Percentiles rank a stretch among this genome's conserved stretches.
Evolutionary conservation across 2,329 filamentous ascomycete species (phyloP).

Genomic region (Pseudogymnoascus sp.): DNA sequence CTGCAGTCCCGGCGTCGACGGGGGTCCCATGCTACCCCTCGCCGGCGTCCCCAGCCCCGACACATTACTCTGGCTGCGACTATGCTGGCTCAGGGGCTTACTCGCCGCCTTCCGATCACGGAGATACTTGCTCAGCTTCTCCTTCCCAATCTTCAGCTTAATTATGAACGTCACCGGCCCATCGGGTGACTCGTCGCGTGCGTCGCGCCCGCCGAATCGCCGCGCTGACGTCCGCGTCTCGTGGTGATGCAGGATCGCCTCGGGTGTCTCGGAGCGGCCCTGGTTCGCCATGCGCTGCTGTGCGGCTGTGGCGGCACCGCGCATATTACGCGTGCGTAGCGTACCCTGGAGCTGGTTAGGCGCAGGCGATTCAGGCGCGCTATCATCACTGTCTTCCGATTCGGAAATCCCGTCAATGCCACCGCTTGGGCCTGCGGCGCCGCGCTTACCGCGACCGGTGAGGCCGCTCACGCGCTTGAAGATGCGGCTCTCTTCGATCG

Average conservation of each 20-base stretch:
- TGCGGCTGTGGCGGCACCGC: conserved; percentile 77
- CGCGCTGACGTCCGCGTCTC: conserved; percentile 63
- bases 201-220: conserved; percentile 46
- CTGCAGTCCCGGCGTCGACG: conserved; percentile 31
- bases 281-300: conserved; percentile 79
- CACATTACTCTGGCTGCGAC: conserved; percentile 35
- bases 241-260: conserved; percentile 61
- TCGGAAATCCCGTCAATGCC: conserved; percentile 67
- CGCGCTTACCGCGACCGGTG: conserved; percentile 47
- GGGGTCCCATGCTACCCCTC: conserved; percentile 47
- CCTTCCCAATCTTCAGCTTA: conserved; percentile 63
- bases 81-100: conserved; percentile 35
- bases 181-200: conserved; percentile 70
- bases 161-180: conserved; percentile 61
- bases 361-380: conserved; percentile 75
- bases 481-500: conserved; percentile 75
- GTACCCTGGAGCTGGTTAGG: conserved; percentile 68
- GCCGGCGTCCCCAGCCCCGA: conserved; percentile 42
- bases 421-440: conserved; percentile 47
- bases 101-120: conserved; percentile 42
- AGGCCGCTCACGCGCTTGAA: conserved; percentile 66
- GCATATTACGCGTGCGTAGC: conserved; percentile 77
- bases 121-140: conserved; percentile 61
- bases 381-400: conserved; percentile 87
- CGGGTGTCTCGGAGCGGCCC: conserved; percentile 82